These are phyloP conservation scores for Flaveria bidentis DNA, from an alignment of 129 eudicot species.

Conservation along the genomic window DNA sequence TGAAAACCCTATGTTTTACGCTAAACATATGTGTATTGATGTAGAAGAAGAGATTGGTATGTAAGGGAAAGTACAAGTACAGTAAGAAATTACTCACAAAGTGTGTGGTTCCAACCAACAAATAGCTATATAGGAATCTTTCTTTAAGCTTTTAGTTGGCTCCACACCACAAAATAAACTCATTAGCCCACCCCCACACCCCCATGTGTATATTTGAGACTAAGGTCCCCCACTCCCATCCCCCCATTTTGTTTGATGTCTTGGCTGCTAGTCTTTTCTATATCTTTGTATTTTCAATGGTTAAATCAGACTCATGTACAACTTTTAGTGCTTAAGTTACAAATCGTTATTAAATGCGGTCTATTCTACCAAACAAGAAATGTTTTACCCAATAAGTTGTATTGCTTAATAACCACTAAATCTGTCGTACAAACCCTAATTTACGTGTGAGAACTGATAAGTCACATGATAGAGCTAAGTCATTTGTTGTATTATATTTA, in stretches of 20 bases:
- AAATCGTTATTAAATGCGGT: neutral
- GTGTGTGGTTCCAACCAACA: slow-evolving; percentile 91
- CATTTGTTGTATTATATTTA: slow-evolving; percentile 21
- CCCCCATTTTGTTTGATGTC: slow-evolving; percentile 34
- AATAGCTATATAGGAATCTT: slow-evolving; percentile 69
- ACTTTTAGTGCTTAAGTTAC: neutral
- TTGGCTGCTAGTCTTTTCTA: slow-evolving; percentile 35
- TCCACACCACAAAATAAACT: slow-evolving; percentile 59
- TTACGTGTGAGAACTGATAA: slow-evolving; percentile 32
- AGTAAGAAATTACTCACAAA: slow-evolving; percentile 38
- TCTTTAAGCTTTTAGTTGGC: slow-evolving; percentile 59
- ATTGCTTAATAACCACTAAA: neutral
- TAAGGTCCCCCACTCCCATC: slow-evolving; percentile 57
- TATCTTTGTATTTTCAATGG: slow-evolving; percentile 20
- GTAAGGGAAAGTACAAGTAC: slow-evolving; percentile 24
- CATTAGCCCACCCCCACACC: slow-evolving; percentile 61
- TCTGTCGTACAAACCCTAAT: neutral
- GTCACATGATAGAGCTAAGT: slow-evolving; percentile 3
- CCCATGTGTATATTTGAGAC: slow-evolving; percentile 65
- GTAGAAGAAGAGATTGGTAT: neutral
- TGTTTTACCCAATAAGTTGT: neutral
- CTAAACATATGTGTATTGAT: neutral
- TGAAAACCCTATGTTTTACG: neutral
- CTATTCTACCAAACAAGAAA: neutral
- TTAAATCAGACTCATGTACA: neutral